Base-by-base conservation (phyloP, 2,329 filamentous ascomycete genomes). In the Trichoderma atrobrunneum region DNA sequence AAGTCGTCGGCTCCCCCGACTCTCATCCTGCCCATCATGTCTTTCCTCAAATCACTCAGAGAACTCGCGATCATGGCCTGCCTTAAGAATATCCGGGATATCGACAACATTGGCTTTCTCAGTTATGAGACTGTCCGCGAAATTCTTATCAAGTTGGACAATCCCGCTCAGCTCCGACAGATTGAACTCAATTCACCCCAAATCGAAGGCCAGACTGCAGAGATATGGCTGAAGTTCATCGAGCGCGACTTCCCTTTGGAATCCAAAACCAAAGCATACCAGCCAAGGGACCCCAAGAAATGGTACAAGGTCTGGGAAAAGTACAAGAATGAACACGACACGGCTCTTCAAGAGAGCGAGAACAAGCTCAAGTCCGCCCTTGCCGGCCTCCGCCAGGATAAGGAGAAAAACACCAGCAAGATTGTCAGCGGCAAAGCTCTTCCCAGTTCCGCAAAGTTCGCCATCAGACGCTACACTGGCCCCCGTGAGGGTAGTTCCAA, bases 161-260 rank as follows among this genome's bases (percentile, higher is more conserved):
- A 87, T 74, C 90, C 94, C 1, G 83, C 87, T 59, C 94, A 97
- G 79, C 89, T 98, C 36, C 91, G 89, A 77, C 78, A 86, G 71
- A 87, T 98, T 72, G 95, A 98, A 82, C 74, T 87, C 65, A 90
- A 90, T 78, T 95, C 91, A 6, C 93, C 94, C 0, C 93, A 97
- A 74, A 87, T 98, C 66, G 85, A 88, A 73, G 89, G 89, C 48
- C 85, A 92, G 71, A 90, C 90, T 51, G 87, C 84, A 24, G 92
- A 94, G 76, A 84, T 95, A 73, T 98, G 95, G 95, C 82, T 89
- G 56, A 87, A 88, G 32, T 88, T 98, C 77, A 96, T 98, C 80
- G 87, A 89, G 66, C 89, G 90, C 62, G 90, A 97, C 77, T 93
- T 97, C 74, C 90, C 90, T 2, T 83, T 88, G 71, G 91, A 90